A percentile compares a stretch with the other conserved stretches of the same genome.
Conservation (phyloP, 176 grass and related monocot species). For the Leersia perrieri region DNA sequence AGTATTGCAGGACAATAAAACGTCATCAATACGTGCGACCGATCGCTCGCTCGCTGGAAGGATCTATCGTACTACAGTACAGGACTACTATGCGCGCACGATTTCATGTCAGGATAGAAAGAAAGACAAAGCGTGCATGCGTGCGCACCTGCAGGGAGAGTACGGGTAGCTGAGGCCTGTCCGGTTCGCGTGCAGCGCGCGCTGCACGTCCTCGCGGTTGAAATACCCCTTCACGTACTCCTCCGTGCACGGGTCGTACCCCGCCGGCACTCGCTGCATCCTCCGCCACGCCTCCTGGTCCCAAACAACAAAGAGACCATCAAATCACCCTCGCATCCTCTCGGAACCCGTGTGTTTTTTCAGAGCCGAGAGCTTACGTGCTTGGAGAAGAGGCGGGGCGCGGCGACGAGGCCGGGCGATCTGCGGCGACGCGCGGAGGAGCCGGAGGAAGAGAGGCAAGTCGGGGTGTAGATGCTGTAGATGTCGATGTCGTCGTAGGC, state of each 20-base stretch:
- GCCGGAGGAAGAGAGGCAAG: slow-evolving; percentile 50
- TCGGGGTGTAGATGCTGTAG: slow-evolving; percentile 93
- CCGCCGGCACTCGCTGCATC: slow-evolving; percentile 55
- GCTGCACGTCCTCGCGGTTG: slow-evolving; percentile 80
- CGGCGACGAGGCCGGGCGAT: slow-evolving; percentile 48
- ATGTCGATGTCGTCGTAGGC: slow-evolving; percentile 93
- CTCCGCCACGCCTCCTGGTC: slow-evolving; percentile 66
- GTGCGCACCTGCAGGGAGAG: slow-evolving; percentile 71
- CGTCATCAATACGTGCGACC: too few species aligned
- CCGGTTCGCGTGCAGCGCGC: slow-evolving; percentile 74
- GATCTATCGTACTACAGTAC: background rate
- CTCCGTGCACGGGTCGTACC: slow-evolving; percentile 96
- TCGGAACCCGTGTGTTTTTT: background rate
- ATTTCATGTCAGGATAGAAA: background rate
- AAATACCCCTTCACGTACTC: slow-evolving; percentile 72
- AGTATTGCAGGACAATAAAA: too few species aligned
- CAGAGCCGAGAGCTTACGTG: slow-evolving; percentile 34
- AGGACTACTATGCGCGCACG: too few species aligned
- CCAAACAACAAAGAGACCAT: background rate
- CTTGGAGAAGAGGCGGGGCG: slow-evolving; percentile 66
- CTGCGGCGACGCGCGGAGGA: background rate
- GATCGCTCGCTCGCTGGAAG: background rate
- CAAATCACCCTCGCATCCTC: background rate
- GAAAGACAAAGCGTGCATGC: background rate
- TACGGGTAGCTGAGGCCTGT: slow-evolving; percentile 65